phyloP scores from a whole-genome alignment of 2,329 filamentous ascomycete genomes.

The Thelonectria blattea region DNA sequence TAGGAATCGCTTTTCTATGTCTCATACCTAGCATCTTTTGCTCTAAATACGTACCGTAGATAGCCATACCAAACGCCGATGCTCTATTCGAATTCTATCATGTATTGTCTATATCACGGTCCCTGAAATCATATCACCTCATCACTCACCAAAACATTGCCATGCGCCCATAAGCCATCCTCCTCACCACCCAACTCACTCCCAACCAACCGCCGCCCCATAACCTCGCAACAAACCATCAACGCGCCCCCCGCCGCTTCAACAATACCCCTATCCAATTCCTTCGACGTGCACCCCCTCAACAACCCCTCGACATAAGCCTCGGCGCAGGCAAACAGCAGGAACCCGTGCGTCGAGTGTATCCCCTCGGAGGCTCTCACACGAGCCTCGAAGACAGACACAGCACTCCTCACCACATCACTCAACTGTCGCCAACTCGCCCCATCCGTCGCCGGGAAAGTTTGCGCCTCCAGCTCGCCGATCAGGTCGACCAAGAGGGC shows the following conservation, averaged over 20 bases:
- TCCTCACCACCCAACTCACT: background rate
- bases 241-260: conserved; percentile 15
- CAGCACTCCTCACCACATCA: too few species aligned
- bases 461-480: too few species aligned
- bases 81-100: background rate
- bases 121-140: background rate
- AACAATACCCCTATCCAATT: conserved; percentile 11
- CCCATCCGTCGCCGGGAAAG: too few species aligned
- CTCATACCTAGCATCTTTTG: too few species aligned
- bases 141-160: background rate
- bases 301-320: conserved; percentile 18
- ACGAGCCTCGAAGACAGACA: too few species aligned
- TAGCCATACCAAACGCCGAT: too few species aligned
- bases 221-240: conserved; percentile 14
- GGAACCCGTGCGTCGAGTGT: conserved; percentile 18
- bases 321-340: conserved; percentile 16
- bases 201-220: conserved; percentile 2
- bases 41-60: too few species aligned
- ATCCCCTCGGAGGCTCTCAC: conserved; percentile 6
- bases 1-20: too few species aligned
- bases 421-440: too few species aligned
- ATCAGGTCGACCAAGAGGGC: too few species aligned
- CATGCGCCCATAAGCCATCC: background rate
- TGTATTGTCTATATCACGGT: too few species aligned
- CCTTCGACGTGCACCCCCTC: background rate